phyloP scores from a whole-genome alignment of 768 basidiomycete species.

The Lactarius pseudohatsudake region DNA sequence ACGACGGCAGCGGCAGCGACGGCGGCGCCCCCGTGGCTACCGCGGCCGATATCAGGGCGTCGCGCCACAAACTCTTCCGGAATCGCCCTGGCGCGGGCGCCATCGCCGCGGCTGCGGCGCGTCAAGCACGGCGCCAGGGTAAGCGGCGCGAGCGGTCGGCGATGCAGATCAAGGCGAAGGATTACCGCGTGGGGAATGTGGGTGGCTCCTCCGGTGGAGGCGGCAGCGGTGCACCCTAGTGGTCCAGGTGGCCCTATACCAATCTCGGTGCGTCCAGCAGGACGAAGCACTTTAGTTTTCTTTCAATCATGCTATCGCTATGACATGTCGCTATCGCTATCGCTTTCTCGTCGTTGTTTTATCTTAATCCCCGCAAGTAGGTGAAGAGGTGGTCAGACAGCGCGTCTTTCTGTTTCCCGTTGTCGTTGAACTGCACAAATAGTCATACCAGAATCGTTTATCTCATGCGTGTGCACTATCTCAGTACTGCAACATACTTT shows the following conservation, averaged over 20 bases:
- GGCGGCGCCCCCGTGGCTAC: background rate
- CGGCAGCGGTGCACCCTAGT: background rate
- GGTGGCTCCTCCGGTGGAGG: background rate
- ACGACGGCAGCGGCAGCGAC: background rate
- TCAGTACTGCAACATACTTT: background rate
- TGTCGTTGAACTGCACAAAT: background rate
- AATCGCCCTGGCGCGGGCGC: background rate
- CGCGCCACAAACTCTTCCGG: background rate
- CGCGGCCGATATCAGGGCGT: background rate
- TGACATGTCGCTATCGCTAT: too few relatives aligned
- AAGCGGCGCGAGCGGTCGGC: background rate
- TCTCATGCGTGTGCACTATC: background rate
- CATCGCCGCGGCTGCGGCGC: background rate
- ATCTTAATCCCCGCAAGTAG: too few relatives aligned
- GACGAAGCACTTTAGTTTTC: too few relatives aligned
- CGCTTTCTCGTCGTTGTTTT: too few relatives aligned
- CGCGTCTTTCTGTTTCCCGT: too few relatives aligned
- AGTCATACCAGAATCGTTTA: background rate
- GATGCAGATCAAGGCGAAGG: conserved; percentile 8
- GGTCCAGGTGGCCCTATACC: background rate
- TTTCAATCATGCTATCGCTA: too few relatives aligned
- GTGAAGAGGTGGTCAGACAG: too few relatives aligned
- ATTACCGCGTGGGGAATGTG: background rate
- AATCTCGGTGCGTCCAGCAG: too few relatives aligned
- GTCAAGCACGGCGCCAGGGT: background rate